These are phyloP conservation scores for Fusarium sp. DNA, from an alignment of 2,329 filamentous ascomycete genomes.

Conservation along the genomic window DNA sequence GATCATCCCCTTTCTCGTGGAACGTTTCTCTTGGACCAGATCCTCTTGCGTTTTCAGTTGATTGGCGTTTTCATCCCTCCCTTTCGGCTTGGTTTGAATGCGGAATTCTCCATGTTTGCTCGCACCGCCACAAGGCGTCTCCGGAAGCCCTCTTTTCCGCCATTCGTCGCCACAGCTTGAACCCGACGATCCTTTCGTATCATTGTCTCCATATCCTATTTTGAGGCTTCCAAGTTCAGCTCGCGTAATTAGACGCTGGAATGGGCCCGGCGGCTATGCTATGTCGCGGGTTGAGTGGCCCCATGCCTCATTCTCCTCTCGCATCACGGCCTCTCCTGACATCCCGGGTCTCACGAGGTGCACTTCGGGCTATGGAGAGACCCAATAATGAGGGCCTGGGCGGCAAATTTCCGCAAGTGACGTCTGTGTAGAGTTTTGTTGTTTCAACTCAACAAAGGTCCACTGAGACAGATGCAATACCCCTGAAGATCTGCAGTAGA, in stretches of 20 bases:
- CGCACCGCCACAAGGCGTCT: slow-evolving; percentile 26
- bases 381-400: slow-evolving; percentile 4
- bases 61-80: slow-evolving; percentile 17
- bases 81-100: background rate
- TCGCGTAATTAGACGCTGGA: slow-evolving; percentile 12
- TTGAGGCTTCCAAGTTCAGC: slow-evolving; percentile 12
- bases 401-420: slow-evolving; percentile 5
- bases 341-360: slow-evolving; percentile 9
- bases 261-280: slow-evolving; percentile 9
- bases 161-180: slow-evolving; percentile 19
- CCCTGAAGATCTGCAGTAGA: slow-evolving; percentile 5
- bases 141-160: slow-evolving; percentile 4
- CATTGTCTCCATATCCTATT: slow-evolving; percentile 9
- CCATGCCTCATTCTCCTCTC: slow-evolving; percentile 15
- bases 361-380: slow-evolving; percentile 1
- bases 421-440: slow-evolving; percentile 3
- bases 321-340: background rate
- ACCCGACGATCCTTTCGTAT: slow-evolving; percentile 21
- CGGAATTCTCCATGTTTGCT: background rate
- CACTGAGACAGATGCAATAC: background rate
- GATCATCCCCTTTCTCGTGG: slow-evolving; percentile 27
- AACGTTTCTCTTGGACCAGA: slow-evolving; percentile 23
- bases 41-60: background rate
- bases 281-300: background rate
- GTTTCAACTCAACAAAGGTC: slow-evolving; percentile 1